Conservation (phyloP, 768 basidiomycete species). For the Coprinellus micaceus region DNA sequence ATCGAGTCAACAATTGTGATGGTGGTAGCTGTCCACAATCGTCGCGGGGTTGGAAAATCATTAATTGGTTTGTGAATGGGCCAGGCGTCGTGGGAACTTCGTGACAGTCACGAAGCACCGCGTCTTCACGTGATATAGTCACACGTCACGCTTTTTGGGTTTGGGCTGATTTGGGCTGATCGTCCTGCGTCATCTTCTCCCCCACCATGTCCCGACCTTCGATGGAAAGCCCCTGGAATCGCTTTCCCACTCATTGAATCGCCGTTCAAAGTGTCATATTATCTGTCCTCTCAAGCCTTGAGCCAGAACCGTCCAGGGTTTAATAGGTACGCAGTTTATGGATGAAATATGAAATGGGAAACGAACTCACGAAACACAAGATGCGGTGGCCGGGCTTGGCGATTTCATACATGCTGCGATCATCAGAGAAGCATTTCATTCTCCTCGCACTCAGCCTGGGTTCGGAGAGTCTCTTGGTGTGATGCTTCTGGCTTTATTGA, state of each 20-base stretch:
- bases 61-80: neutral
- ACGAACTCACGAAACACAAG: neutral
- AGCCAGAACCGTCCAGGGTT: too few relatives aligned
- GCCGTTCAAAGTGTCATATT: too few relatives aligned
- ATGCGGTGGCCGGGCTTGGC: neutral
- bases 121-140: neutral
- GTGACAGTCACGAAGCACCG: neutral
- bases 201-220: too few relatives aligned
- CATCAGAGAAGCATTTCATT: neutral
- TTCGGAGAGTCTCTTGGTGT: neutral
- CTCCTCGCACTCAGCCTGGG: neutral
- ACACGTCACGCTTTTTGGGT: neutral
- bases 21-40: neutral
- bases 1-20: conserved; percentile 2
- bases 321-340: too few relatives aligned
- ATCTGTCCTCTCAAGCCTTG: too few relatives aligned
- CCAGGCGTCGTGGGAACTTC: neutral
- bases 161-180: too few relatives aligned
- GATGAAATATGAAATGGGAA: too few relatives aligned
- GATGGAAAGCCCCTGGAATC: too few relatives aligned
- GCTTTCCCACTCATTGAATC: too few relatives aligned
- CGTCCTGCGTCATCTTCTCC: too few relatives aligned
- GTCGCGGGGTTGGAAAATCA: conserved; percentile 11
- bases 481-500: too few relatives aligned
- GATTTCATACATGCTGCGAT: neutral